phyloP scores from a whole-genome alignment of 2,329 filamentous ascomycete genomes.

The Fusarium sp. region DNA sequence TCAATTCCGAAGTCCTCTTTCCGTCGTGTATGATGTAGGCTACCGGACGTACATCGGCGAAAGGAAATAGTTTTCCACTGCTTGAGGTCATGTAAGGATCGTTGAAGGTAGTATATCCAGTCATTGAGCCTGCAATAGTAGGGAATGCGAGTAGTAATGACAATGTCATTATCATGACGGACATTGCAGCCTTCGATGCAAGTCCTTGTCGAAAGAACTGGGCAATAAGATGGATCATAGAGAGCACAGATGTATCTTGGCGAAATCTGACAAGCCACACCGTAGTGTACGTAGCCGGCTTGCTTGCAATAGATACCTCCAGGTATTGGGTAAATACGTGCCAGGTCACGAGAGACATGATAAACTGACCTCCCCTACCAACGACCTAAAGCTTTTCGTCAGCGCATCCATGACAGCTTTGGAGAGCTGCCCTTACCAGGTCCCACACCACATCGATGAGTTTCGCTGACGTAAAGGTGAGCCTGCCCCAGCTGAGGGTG shows the following conservation, averaged over 20 bases:
- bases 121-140: conserved; percentile 16
- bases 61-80: accelerated
- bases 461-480: conserved; percentile 6
- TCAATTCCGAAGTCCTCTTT: background rate
- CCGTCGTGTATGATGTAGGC: conserved; percentile 17
- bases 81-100: background rate
- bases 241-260: background rate
- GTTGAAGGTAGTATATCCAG: conserved; percentile 11
- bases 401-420: accelerated
- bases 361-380: conserved; percentile 5
- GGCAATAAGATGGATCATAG: background rate
- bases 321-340: conserved; percentile 15
- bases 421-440: background rate
- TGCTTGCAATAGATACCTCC: background rate
- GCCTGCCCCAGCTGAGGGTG: background rate
- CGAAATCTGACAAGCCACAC: conserved; percentile 11
- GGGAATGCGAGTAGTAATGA: conserved; percentile 11
- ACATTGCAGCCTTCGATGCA: conserved; percentile 1
- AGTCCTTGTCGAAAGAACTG: conserved; percentile 4
- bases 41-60: accelerated
- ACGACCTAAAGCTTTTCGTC: background rate
- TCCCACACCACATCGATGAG: conserved; percentile 21
- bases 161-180: background rate
- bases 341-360: conserved; percentile 10
- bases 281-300: conserved; percentile 1